A percentile compares a stretch with the other conserved stretches of the same genome.
Evolutionary conservation across 2,329 filamentous ascomycete species (phyloP).

Genomic region (Colletotrichum higginsianum): DNA sequence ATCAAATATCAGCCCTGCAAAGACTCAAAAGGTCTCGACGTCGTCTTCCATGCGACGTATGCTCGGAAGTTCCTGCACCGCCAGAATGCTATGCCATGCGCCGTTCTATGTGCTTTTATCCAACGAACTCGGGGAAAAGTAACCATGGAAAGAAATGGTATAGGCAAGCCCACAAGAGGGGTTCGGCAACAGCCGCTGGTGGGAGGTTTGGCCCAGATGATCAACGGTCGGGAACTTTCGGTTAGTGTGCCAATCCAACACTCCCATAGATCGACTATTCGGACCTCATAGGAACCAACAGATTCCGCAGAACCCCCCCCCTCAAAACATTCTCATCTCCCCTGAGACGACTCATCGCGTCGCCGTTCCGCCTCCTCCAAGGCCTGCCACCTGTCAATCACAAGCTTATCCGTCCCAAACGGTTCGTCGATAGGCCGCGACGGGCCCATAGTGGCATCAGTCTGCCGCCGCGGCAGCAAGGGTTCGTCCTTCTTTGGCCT

Average conservation of each 20-base stretch:
- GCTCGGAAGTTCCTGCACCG: slow-evolving; percentile 20
- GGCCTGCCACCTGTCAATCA: slow-evolving; percentile 55
- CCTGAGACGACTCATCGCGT: slow-evolving; percentile 11
- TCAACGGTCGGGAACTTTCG: not conserved
- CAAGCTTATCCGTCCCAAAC: slow-evolving; percentile 48
- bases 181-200: not conserved
- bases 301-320: no score
- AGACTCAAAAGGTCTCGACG: slow-evolving; percentile 36
- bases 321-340: not conserved
- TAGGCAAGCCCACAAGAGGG: not conserved
- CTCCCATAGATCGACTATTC: not conserved
- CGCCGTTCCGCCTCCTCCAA: slow-evolving; percentile 47
- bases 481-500: slow-evolving; percentile 30
- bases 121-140: not conserved
- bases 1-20: slow-evolving; percentile 10
- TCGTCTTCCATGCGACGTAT: slow-evolving; percentile 1
- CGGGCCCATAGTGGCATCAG: slow-evolving; percentile 39
- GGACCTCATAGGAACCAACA: no score
- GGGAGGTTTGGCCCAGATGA: no score
- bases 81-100: slow-evolving; percentile 41
- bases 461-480: not conserved
- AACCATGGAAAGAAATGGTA: not conserved
- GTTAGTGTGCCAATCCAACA: not conserved
- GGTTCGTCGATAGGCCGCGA: slow-evolving; percentile 53
- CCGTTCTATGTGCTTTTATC: not conserved